Conservation (phyloP, 2,329 filamentous ascomycete genomes). For the Leptosphaerulina australis region DNA sequence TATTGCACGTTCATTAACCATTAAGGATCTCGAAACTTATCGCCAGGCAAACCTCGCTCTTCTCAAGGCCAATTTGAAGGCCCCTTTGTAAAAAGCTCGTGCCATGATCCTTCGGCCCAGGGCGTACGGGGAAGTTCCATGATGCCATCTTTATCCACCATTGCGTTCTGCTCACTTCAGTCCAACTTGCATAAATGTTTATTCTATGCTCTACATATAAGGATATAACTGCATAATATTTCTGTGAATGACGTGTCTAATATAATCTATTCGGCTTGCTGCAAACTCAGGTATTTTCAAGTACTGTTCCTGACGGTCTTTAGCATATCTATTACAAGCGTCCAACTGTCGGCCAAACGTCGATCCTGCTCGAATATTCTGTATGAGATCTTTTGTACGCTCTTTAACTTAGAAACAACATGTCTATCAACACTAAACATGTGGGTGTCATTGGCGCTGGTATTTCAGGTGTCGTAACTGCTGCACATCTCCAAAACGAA, state of each 20-base stretch:
- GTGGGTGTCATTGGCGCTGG: conserved; percentile 48
- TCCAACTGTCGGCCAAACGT: neutral
- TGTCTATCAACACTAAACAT: conserved; percentile 25
- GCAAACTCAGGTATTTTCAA: neutral
- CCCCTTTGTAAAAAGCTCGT: neutral
- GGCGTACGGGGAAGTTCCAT: conserved; percentile 12
- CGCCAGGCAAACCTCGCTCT: conserved; percentile 12
- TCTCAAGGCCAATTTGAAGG: conserved; percentile 2
- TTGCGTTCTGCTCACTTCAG: conserved; percentile 15
- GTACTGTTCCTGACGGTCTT: neutral
- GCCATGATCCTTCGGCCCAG: neutral
- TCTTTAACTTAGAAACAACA: neutral
- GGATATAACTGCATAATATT: too few relatives aligned
- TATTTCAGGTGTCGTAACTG: conserved; percentile 46
- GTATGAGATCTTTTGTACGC: neutral
- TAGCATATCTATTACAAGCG: neutral
- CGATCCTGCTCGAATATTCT: neutral
- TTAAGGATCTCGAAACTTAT: conserved; percentile 32
- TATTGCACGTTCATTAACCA: conserved; percentile 36
- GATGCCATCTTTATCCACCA: conserved; percentile 32
- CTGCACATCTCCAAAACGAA: conserved; percentile 44
- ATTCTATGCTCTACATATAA: neutral
- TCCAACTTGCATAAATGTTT: neutral
- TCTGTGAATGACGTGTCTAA: neutral
- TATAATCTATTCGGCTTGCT: neutral